A percentile compares a stretch with the other conserved stretches of the same genome.
Conservation (phyloP, 1,284 basidiomycete species). For the Quambalaria eucalypti region DNA sequence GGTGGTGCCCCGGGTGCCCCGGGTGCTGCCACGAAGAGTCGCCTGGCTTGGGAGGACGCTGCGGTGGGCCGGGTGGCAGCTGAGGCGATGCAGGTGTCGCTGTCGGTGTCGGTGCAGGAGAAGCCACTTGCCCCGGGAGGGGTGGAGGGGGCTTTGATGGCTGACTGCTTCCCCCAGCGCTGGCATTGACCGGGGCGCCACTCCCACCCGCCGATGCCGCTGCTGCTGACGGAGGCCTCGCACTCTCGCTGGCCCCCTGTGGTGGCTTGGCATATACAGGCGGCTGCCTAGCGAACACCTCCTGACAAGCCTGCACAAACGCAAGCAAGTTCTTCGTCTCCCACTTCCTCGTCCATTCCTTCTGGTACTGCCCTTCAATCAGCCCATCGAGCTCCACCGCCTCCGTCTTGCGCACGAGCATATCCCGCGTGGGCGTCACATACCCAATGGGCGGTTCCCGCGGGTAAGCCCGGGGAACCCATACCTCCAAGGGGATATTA, state of each 20-base stretch:
- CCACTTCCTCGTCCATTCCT: constrained; percentile 69
- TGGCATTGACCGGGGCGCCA: too few species aligned
- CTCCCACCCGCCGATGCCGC: too few species aligned
- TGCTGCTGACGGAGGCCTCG: constrained; percentile 26
- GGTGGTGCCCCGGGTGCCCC: too few species aligned
- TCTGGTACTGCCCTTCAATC: constrained; percentile 61
- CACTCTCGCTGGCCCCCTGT: constrained; percentile 7
- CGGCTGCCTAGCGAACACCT: constrained; percentile 71
- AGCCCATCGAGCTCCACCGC: constrained; percentile 76
- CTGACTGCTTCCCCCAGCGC: constrained; percentile 38
- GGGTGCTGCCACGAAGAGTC: too few species aligned
- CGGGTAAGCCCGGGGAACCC: constrained; percentile 52
- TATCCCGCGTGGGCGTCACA: constrained; percentile 84
- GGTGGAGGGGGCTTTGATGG: constrained; percentile 16
- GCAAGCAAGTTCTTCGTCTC: constrained; percentile 64
- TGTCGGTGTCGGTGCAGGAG: constrained; percentile 6
- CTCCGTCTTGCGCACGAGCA: constrained; percentile 72
- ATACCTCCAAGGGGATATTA: constrained; percentile 85
- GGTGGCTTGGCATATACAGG: constrained; percentile 80
- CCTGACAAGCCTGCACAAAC: constrained; percentile 64
- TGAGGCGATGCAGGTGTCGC: too few species aligned
- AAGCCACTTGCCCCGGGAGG: constrained; percentile 4
- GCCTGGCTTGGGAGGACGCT: constrained; percentile 11
- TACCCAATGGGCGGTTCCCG: constrained; percentile 74
- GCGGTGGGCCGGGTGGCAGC: constrained; percentile 12